phyloP scores from a whole-genome alignment of 2,329 filamentous ascomycete genomes.

The Zymoseptoria ardabiliae region DNA sequence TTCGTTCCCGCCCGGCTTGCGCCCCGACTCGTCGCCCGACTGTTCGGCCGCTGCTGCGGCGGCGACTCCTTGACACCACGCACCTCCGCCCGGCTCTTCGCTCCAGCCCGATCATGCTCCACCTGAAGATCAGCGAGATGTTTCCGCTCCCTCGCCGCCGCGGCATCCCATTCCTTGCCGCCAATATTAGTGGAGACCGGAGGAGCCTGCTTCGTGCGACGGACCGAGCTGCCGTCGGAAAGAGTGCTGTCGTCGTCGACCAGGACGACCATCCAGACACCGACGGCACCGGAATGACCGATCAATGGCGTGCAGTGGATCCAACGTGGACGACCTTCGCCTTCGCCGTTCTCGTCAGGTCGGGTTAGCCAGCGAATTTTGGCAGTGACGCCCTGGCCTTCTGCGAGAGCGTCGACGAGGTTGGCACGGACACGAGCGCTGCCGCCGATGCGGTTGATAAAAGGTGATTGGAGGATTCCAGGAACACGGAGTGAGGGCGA shows the following conservation, averaged over 20 bases:
- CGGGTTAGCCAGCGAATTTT: constrained; percentile 63
- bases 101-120: constrained; percentile 7
- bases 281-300: constrained; percentile 58
- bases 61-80: constrained; percentile 2
- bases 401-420: constrained; percentile 53
- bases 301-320: constrained; percentile 70
- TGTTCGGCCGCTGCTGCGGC: constrained; percentile 4
- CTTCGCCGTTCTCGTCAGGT: constrained; percentile 32
- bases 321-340: constrained; percentile 60
- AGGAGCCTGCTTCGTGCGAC: constrained; percentile 31
- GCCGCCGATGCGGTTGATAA: constrained; percentile 44
- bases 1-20: background rate
- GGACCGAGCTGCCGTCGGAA: constrained; percentile 14
- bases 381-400: constrained; percentile 64
- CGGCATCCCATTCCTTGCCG: constrained; percentile 27
- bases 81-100: constrained; percentile 10
- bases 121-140: constrained; percentile 17
- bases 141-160: constrained; percentile 11
- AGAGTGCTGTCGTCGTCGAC: constrained; percentile 49
- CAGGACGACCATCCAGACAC: constrained; percentile 72
- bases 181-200: constrained; percentile 29
- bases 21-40: constrained; percentile 4
- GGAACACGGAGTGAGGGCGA: constrained; percentile 44
- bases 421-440: constrained; percentile 47
- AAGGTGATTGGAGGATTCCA: constrained; percentile 43